Percentiles rank a stretch among this genome's conserved stretches.
Conservation (phyloP, 805 yeast genomes). For the Candida sithepensis region DNA sequence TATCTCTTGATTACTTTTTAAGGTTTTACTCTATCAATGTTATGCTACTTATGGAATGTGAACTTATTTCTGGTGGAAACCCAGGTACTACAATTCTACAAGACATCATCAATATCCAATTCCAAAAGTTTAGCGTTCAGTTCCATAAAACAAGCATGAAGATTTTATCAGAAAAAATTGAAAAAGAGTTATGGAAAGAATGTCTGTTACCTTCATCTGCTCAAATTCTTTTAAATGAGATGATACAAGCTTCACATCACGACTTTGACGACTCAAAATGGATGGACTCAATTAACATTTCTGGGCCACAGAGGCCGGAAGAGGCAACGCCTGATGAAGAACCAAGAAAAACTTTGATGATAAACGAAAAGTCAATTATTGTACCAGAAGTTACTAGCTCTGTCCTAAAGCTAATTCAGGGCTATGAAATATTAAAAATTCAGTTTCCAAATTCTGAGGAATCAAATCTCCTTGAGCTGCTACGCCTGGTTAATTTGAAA, state of each 20-base stretch:
- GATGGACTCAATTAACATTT: constrained; percentile 36
- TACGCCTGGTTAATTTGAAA: constrained; percentile 51
- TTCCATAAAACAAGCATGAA: constrained; percentile 51
- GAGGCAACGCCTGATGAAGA: constrained; percentile 1
- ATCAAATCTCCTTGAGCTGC: constrained; percentile 40
- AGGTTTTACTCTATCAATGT: constrained; percentile 63
- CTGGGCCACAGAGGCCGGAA: background rate
- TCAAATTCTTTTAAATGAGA: constrained; percentile 48
- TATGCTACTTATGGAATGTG: constrained; percentile 78
- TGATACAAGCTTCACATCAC: constrained; percentile 42
- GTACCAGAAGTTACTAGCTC: constrained; percentile 48
- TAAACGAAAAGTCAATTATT: constrained; percentile 54
- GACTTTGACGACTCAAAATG: constrained; percentile 44
- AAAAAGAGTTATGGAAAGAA: constrained; percentile 79
- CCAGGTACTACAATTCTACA: constrained; percentile 56
- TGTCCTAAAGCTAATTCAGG: constrained; percentile 40
- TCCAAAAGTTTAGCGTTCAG: constrained; percentile 52
- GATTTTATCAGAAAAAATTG: constrained; percentile 46
- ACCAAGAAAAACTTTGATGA: constrained; percentile 33
- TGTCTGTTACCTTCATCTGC: constrained; percentile 46
- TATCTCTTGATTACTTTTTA: constrained; percentile 59
- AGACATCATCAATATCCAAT: constrained; percentile 64
- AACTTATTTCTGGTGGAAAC: constrained; percentile 65
- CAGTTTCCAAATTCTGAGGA: constrained; percentile 53
- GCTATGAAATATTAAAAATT: constrained; percentile 52